Evolutionary conservation across 805 yeast species (phyloP), one percentile per base, ranked within the genome.

Genomic region (Zygotorulaspora florentina): DNA sequence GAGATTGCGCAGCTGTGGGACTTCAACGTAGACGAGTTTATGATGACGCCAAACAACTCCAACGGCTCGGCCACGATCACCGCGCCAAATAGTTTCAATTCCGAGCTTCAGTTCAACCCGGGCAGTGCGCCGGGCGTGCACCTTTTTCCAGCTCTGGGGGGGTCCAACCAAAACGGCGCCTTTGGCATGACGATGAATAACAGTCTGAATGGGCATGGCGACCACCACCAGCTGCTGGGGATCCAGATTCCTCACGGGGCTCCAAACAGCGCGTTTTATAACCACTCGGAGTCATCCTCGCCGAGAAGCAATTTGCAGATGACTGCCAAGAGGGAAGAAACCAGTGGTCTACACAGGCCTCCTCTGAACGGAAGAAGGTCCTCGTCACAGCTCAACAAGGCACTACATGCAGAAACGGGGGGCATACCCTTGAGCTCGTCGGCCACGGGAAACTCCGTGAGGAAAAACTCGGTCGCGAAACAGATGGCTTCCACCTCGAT

Each of bases 1-100:
- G 73, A 68, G 46, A 66, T 67, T 42, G 69, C 69, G 11, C 69
- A 65, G 46, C 53, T 65, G 13, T 70, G 73, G 73, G 66, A 66
- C 45, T 65, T 68, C 40, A 66, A 66, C 42, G 61, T 67, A 6
- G 71, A 68, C 42, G 61, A 60, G n/a, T 61, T 66, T 31, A 61
- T 61, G 54, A 62, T 64, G 61, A 62, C 67, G 8, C 68, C 70
- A 7, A 55, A 55, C 33, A 53, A 54, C 25, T 60, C 68, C 12
- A 56, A 63, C 39, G 67, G 59, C 23, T 62, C 67, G 4, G 67
- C 68, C 1, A 62, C 69, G 1, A 62, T 65, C 7, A 64, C 68
- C 51, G 69, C 68, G 12, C 67, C 69, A 12, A 64, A 58, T 38
- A 64, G 67, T 47, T 61, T 50, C 42, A 59, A 52, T 33, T 62